Evolutionary conservation across 768 basidiomycete species (phyloP).

Genomic region (Mycena chlorophos): DNA sequence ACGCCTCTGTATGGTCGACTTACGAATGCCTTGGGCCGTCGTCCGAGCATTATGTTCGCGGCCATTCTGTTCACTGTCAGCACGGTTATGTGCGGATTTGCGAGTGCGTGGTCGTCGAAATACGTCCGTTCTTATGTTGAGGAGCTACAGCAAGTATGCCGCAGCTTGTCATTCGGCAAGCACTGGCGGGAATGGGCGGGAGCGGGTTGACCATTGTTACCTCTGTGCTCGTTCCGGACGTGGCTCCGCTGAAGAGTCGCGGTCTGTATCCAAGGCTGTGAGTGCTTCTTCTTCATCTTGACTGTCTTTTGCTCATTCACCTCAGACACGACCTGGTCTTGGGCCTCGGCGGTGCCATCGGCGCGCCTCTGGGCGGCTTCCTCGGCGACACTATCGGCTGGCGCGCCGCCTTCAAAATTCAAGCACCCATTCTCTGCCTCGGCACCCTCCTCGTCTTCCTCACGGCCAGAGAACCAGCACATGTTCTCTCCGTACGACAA

Average conservation of each 20-base stretch:
- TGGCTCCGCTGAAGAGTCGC: slow-evolving; percentile 63
- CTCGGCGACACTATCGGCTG: slow-evolving; percentile 63
- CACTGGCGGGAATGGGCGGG: slow-evolving; percentile 67
- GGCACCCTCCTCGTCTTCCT: slow-evolving; percentile 14
- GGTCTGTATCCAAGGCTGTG: slow-evolving; percentile 62
- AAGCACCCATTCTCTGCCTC: slow-evolving; percentile 35
- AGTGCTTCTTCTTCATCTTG: too few species aligned
- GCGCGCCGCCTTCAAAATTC: slow-evolving; percentile 62
- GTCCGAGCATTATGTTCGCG: slow-evolving; percentile 60
- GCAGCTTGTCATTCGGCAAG: slow-evolving; percentile 52
- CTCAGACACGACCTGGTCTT: slow-evolving; percentile 51
- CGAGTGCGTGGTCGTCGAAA: slow-evolving; percentile 23
- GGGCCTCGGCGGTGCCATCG: slow-evolving; percentile 60
- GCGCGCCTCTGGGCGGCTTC: slow-evolving; percentile 57
- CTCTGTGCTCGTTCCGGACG: slow-evolving; percentile 60
- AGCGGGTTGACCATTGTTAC: slow-evolving; percentile 56
- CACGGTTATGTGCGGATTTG: slow-evolving; percentile 63
- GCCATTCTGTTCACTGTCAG: slow-evolving; percentile 61
- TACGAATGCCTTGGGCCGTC: slow-evolving; percentile 60
- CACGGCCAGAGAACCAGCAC: slow-evolving; percentile 17
- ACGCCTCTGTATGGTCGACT: slow-evolving; percentile 67
- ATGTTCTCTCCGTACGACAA: slow-evolving; percentile 6
- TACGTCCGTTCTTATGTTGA: neutral
- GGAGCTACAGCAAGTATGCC: neutral
- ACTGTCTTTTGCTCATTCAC: too few species aligned